Evolutionary conservation across 1,284 basidiomycete genomes (phyloP), one percentile per base, ranked within the genome.

Genomic region (Neotropicomus parvogracilis): DNA sequence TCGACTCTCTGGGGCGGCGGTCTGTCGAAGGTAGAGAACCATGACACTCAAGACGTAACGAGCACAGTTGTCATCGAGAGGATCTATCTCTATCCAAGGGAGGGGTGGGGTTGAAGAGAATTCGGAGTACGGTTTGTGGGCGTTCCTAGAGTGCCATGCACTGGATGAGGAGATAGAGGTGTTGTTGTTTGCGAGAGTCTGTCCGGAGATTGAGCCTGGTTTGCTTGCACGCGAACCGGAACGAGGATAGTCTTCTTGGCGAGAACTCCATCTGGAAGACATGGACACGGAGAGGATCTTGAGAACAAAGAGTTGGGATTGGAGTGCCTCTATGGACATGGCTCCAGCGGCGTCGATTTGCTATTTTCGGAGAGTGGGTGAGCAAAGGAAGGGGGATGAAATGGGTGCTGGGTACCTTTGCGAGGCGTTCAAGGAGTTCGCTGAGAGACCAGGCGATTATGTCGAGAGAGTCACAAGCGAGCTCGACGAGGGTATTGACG

Each of bases 241-340:
- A 14, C 71, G 68, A 14, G 64, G 63, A 40, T 65, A 64, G 13
- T 72, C 72, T 11, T 61, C 59, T 45, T 68, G 73, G 58, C 54
- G 65, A 37, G 70, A 60, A 19, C 65, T 70, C 88, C 88, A 93
- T 39, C 89, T 85, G 19, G 88, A 83, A 11, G 88, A 81, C 74
- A 97, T 80, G 53, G 80, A 81, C 62, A 79, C 77, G 29, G 86
- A 80, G 16, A 97, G 71, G 34, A 95, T 82, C 68, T 95, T 92
- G 56, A 97, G 76, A 26, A 97, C 70, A 59, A 92, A 92, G 1
- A 97, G 75, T 65, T 95, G 91, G 0, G 93, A 95, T 61, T 95
- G 91, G 8, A 95, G 77, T 43, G 87, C 78, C 54, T 91, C 85
- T 20, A 88, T 73, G 0, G 82, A 75, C 50, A 79, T 73, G 50